Evolutionary conservation across 1,139 yeast genomes (phyloP), one percentile per base, ranked within the genome.

Genomic region (Protomyces gravidus): DNA sequence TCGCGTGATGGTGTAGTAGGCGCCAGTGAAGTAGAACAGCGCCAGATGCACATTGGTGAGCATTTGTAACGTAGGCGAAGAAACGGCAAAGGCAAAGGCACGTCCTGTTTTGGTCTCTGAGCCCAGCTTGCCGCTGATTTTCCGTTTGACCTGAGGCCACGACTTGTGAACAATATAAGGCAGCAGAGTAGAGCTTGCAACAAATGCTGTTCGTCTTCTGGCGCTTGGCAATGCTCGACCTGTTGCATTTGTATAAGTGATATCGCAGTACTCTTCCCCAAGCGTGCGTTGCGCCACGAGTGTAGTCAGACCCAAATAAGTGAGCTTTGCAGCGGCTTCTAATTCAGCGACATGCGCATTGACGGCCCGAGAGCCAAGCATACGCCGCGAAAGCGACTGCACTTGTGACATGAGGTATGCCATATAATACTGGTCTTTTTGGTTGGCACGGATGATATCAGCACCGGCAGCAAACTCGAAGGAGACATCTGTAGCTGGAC

Each of bases 181-280:
- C n/a, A 60, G 19, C 3, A 64, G 27, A 3, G 66, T 49, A 25
- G 52, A 66, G n/a, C 69, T 61, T 13, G 69, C 51, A 13, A 73
- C 72, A 59, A 63, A 73, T 5, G 69, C 71, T 2, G 67, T 65
- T 19, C 74, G 64, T 42, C 72, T 63, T 45, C 60, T n/a, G 2
- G 75, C 32, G 45, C 72, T 74, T 1, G 88, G 86, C n/a, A 85
- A 70, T 28, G 74, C 68, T 67, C 75, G 0, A 84, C 88, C 57
- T 71, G 72, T 62, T 77, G 76, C 62, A 70, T 70, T 78, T 5
- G 87, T 86, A 68, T 89, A 88, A 19, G 85, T 75, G 61, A 90
- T 75, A 71, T 90, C 96, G 17, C 90, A 92, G 70, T 90, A 90
- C 71, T 92, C 97, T 70, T 90, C 97, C 0, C 98, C 98, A 33